Evolutionary conservation across 2,329 filamentous ascomycete species (phyloP), one percentile per base, ranked within the genome.

Genomic region (Madurella fahalii): DNA sequence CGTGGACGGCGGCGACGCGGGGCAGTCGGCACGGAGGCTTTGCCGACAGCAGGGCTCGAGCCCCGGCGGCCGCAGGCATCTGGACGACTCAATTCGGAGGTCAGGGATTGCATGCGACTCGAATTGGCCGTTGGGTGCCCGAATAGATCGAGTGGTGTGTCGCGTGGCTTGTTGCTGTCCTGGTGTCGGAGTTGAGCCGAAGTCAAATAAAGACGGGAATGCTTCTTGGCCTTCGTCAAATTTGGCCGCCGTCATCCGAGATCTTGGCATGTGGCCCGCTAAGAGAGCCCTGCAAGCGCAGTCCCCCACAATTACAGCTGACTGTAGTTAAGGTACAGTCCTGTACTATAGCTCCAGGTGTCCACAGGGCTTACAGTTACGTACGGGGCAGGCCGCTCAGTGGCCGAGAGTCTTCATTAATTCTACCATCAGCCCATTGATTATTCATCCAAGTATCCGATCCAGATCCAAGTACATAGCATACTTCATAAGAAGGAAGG

Each of bases 1-100:
- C n/a, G 47, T 5, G 15, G 25, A 39, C 31, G 15, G 41, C 52
- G 15, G 53, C 39, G 57, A 52, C 56, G 56, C 52, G 54, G 60
- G 56, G 56, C 49, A 57, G 56, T 47, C 47, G 53, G 31, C 49
- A 41, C 18, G 49, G 40, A 43, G 49, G 34, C 57, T 53, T 54
- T 56, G 60, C 61, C 56, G 60, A 62, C 52, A 64, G 54, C 54
- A 65, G 62, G 56, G 62, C 64, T 51, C 62, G 61, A 44, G 62
- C 63, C 59, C 63, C 40, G 9, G 55, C 54, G 50, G 62, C 58
- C 50, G 58, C 34, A 61, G 59, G 60, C 64, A 65, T 65, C 46
- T 54, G 52, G 46, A 59, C 13, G 47, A 12, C 31, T 40, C 30
- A 18, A 43, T 50, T 59, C n/a, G 45, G 40, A 15, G 45, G 16